These are phyloP conservation scores for Jacaranda copaia DNA, from an alignment of 257 asterid genomes.

Conservation along the genomic window DNA sequence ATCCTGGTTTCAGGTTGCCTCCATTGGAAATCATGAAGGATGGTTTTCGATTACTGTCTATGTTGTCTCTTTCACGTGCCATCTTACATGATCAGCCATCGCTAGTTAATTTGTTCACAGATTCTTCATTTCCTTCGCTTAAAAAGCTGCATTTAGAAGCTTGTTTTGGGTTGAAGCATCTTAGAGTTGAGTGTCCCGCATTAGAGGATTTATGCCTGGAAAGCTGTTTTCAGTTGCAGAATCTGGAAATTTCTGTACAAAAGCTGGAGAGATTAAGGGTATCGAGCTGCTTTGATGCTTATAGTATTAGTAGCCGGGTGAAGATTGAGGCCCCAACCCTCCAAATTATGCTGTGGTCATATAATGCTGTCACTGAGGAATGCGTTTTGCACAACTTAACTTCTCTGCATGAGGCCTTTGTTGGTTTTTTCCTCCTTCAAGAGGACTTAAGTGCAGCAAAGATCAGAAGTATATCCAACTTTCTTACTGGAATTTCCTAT, in stretches of 20 bases:
- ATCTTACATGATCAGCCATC: conserved; percentile 61
- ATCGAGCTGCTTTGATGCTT: conserved; percentile 60
- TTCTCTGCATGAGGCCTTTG: conserved; percentile 53
- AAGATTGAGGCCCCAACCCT: conserved; percentile 63
- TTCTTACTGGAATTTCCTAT: conserved; percentile 65
- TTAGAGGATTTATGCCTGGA: conserved; percentile 60
- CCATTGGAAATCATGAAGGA: conserved; percentile 60
- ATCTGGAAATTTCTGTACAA: conserved; percentile 51
- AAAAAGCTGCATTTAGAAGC: conserved; percentile 61
- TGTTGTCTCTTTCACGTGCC: conserved; percentile 60
- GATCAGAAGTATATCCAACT: conserved; percentile 56
- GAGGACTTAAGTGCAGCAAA: conserved; percentile 52
- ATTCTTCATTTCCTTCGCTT: conserved; percentile 74
- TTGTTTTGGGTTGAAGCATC: conserved; percentile 62
- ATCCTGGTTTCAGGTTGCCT: conserved; percentile 80
- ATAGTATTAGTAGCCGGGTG: conserved; percentile 48
- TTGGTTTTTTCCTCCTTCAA: conserved; percentile 53
- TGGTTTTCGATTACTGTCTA: conserved; percentile 57
- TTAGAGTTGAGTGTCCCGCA: conserved; percentile 57
- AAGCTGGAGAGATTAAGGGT: conserved; percentile 59
- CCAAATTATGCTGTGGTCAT: conserved; percentile 57
- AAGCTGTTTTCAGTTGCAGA: conserved; percentile 59
- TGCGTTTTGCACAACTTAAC: conserved; percentile 50
- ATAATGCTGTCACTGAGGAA: conserved; percentile 61
- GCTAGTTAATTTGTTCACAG: conserved; percentile 55